Percentiles rank a stretch among this genome's conserved stretches.
These are phyloP conservation scores for Xylaria sp. DNA, from an alignment of 2,329 filamentous ascomycete genomes.

Conservation along the genomic window DNA sequence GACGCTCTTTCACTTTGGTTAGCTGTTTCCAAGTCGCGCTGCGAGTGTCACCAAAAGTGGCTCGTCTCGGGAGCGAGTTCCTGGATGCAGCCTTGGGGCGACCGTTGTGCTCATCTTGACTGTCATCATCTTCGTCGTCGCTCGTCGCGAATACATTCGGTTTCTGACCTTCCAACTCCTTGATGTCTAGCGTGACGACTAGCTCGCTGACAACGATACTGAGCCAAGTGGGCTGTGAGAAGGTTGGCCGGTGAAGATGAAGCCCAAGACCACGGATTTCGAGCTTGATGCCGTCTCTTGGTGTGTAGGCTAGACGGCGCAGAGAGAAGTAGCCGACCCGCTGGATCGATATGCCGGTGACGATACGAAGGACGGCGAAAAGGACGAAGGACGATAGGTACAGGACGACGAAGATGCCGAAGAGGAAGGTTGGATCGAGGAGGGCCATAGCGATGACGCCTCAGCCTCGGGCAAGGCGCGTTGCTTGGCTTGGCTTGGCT, in stretches of 20 bases:
- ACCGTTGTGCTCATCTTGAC: slow-evolving; percentile 35
- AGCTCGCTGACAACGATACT: slow-evolving; percentile 90
- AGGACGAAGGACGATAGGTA: slow-evolving; percentile 94
- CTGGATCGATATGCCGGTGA: slow-evolving; percentile 95
- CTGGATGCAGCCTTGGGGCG: slow-evolving; percentile 43
- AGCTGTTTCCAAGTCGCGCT: slow-evolving; percentile 84
- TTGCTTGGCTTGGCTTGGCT: slow-evolving; percentile 40
- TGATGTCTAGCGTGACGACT: slow-evolving; percentile 82
- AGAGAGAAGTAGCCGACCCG: slow-evolving; percentile 92
- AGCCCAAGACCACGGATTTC: slow-evolving; percentile 90
- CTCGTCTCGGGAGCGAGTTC: slow-evolving; percentile 46
- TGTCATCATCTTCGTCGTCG: slow-evolving; percentile 7
- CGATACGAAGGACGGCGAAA: slow-evolving; percentile 90
- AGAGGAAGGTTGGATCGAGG: slow-evolving; percentile 80
- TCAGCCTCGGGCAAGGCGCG: slow-evolving; percentile 41
- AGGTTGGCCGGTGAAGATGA: slow-evolving; percentile 90
- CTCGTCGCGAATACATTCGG: slow-evolving; percentile 46
- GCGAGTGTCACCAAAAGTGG: slow-evolving; percentile 53
- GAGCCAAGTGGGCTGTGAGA: slow-evolving; percentile 96
- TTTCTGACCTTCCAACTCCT: slow-evolving; percentile 67
- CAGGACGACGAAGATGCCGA: slow-evolving; percentile 83
- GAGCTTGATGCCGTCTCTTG: slow-evolving; percentile 86
- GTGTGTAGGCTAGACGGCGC: slow-evolving; percentile 88
- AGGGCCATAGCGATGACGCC: slow-evolving; percentile 65
- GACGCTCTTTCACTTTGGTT: slow-evolving; percentile 80